phyloP scores from a whole-genome alignment of 345 rosid genomes.

The Rhodamnia rubescens region DNA sequence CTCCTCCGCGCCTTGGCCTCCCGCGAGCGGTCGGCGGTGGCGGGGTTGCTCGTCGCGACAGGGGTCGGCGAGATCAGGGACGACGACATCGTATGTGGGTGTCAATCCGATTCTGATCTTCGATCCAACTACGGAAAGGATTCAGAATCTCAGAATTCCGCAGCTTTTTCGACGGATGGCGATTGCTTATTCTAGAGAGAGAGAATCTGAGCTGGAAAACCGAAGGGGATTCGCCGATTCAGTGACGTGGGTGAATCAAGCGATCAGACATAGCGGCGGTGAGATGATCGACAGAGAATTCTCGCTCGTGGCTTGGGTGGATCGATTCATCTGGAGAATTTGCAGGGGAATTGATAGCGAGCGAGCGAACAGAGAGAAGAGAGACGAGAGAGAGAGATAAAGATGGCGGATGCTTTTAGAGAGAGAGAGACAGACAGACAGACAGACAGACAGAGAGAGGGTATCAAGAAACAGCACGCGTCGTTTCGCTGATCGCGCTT shows the following conservation, averaged over 20 bases:
- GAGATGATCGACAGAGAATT: not conserved
- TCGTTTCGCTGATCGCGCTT: not conserved
- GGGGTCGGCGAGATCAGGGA: slow-evolving; percentile 26
- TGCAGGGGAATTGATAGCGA: not conserved
- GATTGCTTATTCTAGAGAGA: not conserved
- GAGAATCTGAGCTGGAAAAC: not conserved
- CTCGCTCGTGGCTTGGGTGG: not conserved
- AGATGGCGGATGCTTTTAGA: not conserved
- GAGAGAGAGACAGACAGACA: not conserved
- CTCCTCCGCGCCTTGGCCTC: slow-evolving; percentile 47
- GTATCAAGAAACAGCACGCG: not conserved
- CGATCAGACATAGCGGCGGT: not conserved
- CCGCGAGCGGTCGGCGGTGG: slow-evolving; percentile 31
- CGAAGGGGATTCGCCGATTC: not conserved
- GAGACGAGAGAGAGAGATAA: not conserved
- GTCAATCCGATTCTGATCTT: not conserved
- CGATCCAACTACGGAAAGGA: not conserved
- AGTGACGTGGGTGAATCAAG: not conserved
- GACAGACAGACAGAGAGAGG: not conserved
- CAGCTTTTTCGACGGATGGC: not conserved
- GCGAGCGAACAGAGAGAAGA: not conserved
- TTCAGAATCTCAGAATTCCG: not conserved
- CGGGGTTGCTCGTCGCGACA: slow-evolving; percentile 1
- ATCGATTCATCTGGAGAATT: not conserved
- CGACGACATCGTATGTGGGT: not conserved